Base-by-base conservation (phyloP, 2,329 filamentous ascomycete genomes). In the Aureobasidium mangrovei region DNA sequence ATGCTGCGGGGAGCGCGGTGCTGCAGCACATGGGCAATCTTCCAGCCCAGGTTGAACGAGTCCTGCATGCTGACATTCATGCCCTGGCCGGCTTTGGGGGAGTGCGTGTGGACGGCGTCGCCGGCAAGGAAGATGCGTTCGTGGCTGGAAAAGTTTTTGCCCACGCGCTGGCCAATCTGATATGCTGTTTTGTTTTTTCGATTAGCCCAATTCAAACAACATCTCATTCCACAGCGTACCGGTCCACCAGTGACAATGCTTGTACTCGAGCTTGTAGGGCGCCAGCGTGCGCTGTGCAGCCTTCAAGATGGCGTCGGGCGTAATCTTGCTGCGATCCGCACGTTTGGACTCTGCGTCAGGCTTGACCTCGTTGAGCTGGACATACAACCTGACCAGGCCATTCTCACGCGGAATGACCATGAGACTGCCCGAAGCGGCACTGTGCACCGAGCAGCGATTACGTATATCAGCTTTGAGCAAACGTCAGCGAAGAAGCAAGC, bases 381-480 rank as follows among this genome's bases (percentile, higher is more conserved):
- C 49, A n/a, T 53, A 53, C 8, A 53, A 28, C 7, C 49, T 39
- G 12, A 31, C 33, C 4, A 53, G 40, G 29, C 52, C 57, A 55
- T 67, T 65, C 64, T 88, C 85, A 27, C 85, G 77, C 1, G 85
- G 85, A 58, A 90, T 89, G 1, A 89, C 81, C 84, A 90, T 87
- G 62, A 89, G 81, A 7, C 84, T 87, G 1, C 85, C 85, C 53
- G 83, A 73, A 43, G 79, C 75, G 8, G 57, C 58, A 6, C 84
- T 86, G 65, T 88, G 85, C 58, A 90, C 86, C 0, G 84, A 86
- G 62, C 83, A 86, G 73, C 86, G 85, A 77, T 85, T 84, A 75
- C 87, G 84, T 63, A 90, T 88, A 64, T 90, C 86, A 0, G 86
- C 10, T 7, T 33, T 10, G 32, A 7, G 32, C 10, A 6, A 2